Conservation (phyloP, 163 green algal species). For the Smithsoniella earleae region DNA sequence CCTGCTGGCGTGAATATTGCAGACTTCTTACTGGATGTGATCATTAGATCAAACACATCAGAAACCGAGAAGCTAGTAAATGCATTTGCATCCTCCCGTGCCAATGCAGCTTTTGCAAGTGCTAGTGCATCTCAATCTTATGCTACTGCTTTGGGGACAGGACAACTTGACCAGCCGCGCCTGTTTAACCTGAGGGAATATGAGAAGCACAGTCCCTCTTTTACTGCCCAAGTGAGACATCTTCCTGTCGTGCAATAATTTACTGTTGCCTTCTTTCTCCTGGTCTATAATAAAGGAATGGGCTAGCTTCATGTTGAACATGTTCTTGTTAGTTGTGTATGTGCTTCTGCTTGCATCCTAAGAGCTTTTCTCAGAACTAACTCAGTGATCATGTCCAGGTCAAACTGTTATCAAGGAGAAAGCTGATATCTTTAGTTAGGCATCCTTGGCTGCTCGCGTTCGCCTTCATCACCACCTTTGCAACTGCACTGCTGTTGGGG, state of each 20-base stretch:
- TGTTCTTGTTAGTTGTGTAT: no score
- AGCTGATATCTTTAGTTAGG: slow-evolving; percentile 44
- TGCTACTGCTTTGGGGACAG: neutral
- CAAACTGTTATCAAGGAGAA: neutral
- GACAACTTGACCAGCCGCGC: no score
- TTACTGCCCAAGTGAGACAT: no score
- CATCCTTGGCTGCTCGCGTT: slow-evolving; percentile 59
- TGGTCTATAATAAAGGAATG: no score
- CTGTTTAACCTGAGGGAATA: no score
- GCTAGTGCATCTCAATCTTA: neutral
- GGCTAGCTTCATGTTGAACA: no score
- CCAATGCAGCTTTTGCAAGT: neutral
- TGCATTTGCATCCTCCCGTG: neutral
- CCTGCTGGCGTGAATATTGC: slow-evolving; percentile 43
- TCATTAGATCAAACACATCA: no score
- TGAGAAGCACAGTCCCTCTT: no score
- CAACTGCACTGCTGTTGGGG: slow-evolving; percentile 49
- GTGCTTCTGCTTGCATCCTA: no score
- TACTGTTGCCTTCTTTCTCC: no score
- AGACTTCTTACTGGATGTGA: slow-evolving; percentile 59
- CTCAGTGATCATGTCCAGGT: neutral
- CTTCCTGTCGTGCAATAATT: no score
- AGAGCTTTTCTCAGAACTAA: no score
- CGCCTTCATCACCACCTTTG: slow-evolving; percentile 46
- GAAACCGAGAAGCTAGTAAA: neutral